Evolutionary conservation across 768 basidiomycete species (phyloP).

Genomic region (Pleurotus platypus): DNA sequence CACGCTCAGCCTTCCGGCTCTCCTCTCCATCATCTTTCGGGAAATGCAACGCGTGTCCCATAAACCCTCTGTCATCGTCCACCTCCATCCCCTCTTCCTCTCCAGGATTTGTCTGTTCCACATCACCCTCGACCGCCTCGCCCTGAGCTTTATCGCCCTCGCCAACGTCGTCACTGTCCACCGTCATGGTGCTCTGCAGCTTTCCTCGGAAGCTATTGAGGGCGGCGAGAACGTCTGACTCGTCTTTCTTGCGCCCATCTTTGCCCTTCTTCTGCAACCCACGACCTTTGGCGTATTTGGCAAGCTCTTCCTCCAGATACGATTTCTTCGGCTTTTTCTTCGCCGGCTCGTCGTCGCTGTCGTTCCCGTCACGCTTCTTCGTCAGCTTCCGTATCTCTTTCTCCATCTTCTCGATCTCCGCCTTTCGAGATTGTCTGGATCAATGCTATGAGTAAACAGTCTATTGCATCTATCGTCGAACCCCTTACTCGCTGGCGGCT

Average conservation of each 20-base stretch:
- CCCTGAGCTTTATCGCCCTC: constrained; percentile 18
- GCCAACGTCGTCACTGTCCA: constrained; percentile 20
- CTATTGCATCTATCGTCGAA: too few relatives aligned
- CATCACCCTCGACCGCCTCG: constrained; percentile 14
- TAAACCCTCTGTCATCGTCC: constrained; percentile 73
- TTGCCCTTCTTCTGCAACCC: constrained; percentile 52
- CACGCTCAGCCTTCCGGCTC: constrained; percentile 70
- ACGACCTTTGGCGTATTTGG: constrained; percentile 71
- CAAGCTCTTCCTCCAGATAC: constrained; percentile 75
- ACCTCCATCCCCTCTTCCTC: constrained; percentile 66
- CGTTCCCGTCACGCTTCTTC: constrained; percentile 51
- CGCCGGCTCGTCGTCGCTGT: constrained; percentile 63
- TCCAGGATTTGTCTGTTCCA: constrained; percentile 11
- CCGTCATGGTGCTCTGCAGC: constrained; percentile 44
- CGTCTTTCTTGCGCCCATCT: constrained; percentile 57
- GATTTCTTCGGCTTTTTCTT: constrained; percentile 63
- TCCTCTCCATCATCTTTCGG: constrained; percentile 80
- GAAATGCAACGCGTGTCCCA: constrained; percentile 69
- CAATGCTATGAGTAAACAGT: constrained; percentile 3
- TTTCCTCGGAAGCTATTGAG: constrained; percentile 70
- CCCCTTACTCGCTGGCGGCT: constrained; percentile 52
- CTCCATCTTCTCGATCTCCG: constrained; percentile 86
- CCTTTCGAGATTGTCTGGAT: constrained; percentile 57
- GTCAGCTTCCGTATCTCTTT: constrained; percentile 79
- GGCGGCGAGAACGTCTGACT: constrained; percentile 65